Evolutionary conservation across 495 filamentous ascomycete genomes (phyloP).

Genomic region (Penicillium dipodomyicola): DNA sequence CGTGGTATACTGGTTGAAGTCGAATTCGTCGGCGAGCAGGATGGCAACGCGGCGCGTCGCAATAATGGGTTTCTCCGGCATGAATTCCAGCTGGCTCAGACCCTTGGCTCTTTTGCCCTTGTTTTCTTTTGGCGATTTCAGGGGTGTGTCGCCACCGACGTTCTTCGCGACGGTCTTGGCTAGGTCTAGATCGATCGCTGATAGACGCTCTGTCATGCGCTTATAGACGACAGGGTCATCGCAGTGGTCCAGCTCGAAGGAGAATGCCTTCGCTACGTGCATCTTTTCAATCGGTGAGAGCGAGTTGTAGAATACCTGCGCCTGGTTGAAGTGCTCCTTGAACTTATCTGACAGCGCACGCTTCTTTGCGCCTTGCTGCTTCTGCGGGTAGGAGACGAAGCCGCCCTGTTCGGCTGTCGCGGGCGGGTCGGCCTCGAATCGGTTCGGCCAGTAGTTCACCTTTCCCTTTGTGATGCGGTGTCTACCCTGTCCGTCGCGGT

Average conservation of each 20-base stretch:
- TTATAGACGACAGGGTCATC: constrained; percentile 80
- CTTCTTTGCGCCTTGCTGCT: constrained; percentile 64
- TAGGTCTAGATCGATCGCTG: constrained; percentile 70
- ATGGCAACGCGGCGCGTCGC: constrained; percentile 71
- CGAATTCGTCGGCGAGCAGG: constrained; percentile 79
- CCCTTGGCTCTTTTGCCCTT: constrained; percentile 63
- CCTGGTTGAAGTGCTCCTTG: constrained; percentile 68
- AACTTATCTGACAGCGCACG: constrained; percentile 75
- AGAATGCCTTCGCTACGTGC: constrained; percentile 67
- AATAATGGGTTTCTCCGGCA: constrained; percentile 62
- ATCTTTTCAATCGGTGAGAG: constrained; percentile 65
- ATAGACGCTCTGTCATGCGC: constrained; percentile 65
- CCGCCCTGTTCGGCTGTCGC: constrained; percentile 58
- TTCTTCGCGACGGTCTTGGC: constrained; percentile 66
- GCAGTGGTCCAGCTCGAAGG: constrained; percentile 87
- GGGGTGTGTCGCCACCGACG: constrained; percentile 63
- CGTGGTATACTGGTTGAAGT: constrained; percentile 59
- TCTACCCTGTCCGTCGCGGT: constrained; percentile 37
- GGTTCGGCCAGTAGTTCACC: constrained; percentile 90
- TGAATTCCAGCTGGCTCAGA: constrained; percentile 69
- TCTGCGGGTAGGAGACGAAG: constrained; percentile 66
- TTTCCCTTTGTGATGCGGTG: constrained; percentile 62
- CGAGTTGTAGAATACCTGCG: constrained; percentile 76
- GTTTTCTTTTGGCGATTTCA: constrained; percentile 52
- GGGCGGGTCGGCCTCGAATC: constrained; percentile 63